Evolutionary conservation across 148 eudicot species (phyloP), one percentile per base, ranked within the genome.

Genomic region (Silene conica): DNA sequence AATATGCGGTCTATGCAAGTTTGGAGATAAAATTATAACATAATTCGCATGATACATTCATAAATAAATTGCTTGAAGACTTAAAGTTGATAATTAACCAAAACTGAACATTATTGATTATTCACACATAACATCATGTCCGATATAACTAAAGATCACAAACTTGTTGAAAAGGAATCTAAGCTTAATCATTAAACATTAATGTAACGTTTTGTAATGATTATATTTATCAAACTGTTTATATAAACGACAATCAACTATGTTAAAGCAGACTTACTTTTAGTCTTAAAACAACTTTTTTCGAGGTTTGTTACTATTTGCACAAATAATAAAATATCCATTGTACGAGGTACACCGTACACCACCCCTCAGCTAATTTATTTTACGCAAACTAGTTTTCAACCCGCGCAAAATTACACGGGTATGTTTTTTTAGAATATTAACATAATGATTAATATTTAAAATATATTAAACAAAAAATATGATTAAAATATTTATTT

Each of bases 81-180:
- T 61, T 61, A 28, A 22, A 61, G 28, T 61, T 61, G 0, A 6
- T 58, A 20, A 58, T 58, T 23, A 58, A 58, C 62, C 20, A 61
- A 61, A 61, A 61, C 64, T 61, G 8, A 20, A 61, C 34, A 31
- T 38, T 38, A 38, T 5, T 7, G 2, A 23, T 11, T 61, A 61
- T 12, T 61, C 64, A 61, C 64, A 61, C 64, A 59, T 23, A 61
- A 61, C 31, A 61, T 61, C 64, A 61, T 22, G 64, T 61, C 25
- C 10, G 64, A 61, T 23, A 58, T 8, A 58, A 58, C 22, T 58
- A 16, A 58, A 21, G 21, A 20, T 18, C 1, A 23, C 23, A 20
- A 58, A 58, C 20, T n/a, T 56, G 60, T 58, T 19, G 25, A 58
- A 58, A 58, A 58, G 21, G 8, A 58, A 58, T 58, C 25, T n/a